Conservation (phyloP, 106 monocot genomes). For the Iris macrosiphon region DNA sequence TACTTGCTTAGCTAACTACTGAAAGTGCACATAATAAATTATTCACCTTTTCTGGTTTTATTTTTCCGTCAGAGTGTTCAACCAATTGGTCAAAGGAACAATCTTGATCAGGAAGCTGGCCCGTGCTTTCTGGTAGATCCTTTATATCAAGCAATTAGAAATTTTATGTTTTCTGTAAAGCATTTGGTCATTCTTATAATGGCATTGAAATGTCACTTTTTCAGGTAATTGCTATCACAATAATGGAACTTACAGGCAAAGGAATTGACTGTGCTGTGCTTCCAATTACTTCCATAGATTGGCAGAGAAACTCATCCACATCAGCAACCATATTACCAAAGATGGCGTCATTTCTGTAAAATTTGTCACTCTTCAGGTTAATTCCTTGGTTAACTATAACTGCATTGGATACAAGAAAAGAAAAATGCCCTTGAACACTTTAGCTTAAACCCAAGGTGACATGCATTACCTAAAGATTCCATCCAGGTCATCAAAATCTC, state of each 20-base stretch:
- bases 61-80: constrained; percentile 25
- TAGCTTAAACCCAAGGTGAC: too few relatives aligned
- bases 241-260: constrained; percentile 16
- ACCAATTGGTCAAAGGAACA: constrained; percentile 21
- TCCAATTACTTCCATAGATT: constrained; percentile 18
- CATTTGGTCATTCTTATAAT: too few relatives aligned
- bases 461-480: constrained; percentile 48
- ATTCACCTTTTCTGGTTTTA: constrained; percentile 46
- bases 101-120: constrained; percentile 26
- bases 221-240: too few relatives aligned
- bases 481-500: constrained; percentile 67
- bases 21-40: background rate
- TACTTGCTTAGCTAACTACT: background rate
- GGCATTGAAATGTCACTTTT: too few relatives aligned
- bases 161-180: background rate
- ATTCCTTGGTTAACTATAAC: too few relatives aligned
- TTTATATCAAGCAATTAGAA: constrained; percentile 9
- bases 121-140: constrained; percentile 33
- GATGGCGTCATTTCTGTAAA: constrained; percentile 54
- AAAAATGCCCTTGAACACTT: too few relatives aligned
- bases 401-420: too few relatives aligned
- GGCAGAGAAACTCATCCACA: constrained; percentile 20
- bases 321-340: constrained; percentile 35
- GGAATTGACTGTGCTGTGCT: constrained; percentile 21
- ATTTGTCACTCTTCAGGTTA: background rate